Evolutionary conservation across 139 green algal genomes (phyloP).

Genomic region (Chlamydomonas sphaeroides): DNA sequence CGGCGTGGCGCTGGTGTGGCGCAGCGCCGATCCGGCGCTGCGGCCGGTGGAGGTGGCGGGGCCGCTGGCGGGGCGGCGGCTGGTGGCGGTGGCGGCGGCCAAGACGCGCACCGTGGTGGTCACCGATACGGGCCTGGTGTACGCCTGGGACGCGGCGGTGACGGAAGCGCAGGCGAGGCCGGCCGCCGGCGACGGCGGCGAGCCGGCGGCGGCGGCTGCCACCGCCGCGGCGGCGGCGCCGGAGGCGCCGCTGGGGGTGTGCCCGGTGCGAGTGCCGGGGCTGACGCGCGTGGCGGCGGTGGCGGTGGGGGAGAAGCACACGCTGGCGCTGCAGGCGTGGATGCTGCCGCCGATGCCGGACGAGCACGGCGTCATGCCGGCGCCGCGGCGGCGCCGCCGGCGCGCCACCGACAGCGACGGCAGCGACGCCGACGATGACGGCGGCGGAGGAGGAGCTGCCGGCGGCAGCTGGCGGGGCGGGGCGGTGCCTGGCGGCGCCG

Average conservation of each 20-base stretch:
- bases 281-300: slow-evolving; percentile 66
- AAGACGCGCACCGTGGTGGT: slow-evolving; percentile 89
- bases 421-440: slow-evolving; percentile 6
- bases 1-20: slow-evolving; percentile 82
- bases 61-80: slow-evolving; percentile 68
- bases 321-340: slow-evolving; percentile 83
- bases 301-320: slow-evolving; percentile 93
- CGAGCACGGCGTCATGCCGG: slow-evolving; percentile 28
- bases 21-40: slow-evolving; percentile 66
- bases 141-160: slow-evolving; percentile 80
- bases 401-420: slow-evolving; percentile 1
- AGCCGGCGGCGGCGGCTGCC: background rate
- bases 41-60: slow-evolving; percentile 71
- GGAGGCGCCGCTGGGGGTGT: background rate
- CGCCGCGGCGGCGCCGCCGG: background rate
- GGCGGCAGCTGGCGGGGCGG: background rate
- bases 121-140: slow-evolving; percentile 83
- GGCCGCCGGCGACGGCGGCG: slow-evolving; percentile 26
- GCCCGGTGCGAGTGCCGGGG: slow-evolving; percentile 63
- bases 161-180: slow-evolving; percentile 28
- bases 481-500: too few species aligned
- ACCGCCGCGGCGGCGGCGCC: background rate
- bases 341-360: slow-evolving; percentile 55
- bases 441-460: background rate
- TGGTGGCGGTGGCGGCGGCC: slow-evolving; percentile 78